Evolutionary conservation across 768 basidiomycete genomes (phyloP), one percentile per base, ranked within the genome.

Genomic region (Grammothele lineata): DNA sequence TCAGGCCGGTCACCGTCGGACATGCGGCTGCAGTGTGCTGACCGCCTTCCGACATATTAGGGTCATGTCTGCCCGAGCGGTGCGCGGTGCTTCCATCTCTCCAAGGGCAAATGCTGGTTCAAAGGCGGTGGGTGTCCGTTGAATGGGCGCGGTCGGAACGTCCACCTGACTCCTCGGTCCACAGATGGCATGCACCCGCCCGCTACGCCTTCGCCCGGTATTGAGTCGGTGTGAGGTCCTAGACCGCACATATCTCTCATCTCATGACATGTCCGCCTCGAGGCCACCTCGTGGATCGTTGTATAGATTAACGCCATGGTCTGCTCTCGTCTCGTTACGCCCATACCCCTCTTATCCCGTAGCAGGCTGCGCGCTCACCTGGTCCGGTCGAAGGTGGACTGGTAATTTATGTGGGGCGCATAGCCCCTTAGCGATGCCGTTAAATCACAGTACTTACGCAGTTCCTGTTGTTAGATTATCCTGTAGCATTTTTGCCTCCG

Each of bases 71-170:
- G 88, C 57, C 88, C 88, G 12, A 84, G 83, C 54, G 88, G 88
- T 24, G 47, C 64, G 9, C 59, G 59, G 21, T 69, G 64, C 52
- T 77, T 76, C 59, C 84, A 85, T 63, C 67, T 84, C 24, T 79
- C 77, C 66, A 87, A 84, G 60, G 87, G 87, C 35, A 89, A 85
- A 66, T 91, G 88, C 61, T 89, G 88, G 86, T 91, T 91, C 66
- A 89, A 90, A 75, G 87, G 83, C 55, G 66, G 75, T 76, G 47
- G 58, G 76, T 66, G 8, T 24, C 7, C 11, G 19, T 22, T 38
- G 24, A n/a, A 25, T 33, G 11, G 24, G 9, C 21, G 8, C 37
- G 17, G 2, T 9, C n/a, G 9, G 5, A 23, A 9, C 15, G 12
- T 40, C 22, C 35, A 23, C n/a, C 21, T 18, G 7, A 22, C n/a